Base-by-base conservation (phyloP, 2,329 filamentous ascomycete species). In the Celoporthe dispersa region DNA sequence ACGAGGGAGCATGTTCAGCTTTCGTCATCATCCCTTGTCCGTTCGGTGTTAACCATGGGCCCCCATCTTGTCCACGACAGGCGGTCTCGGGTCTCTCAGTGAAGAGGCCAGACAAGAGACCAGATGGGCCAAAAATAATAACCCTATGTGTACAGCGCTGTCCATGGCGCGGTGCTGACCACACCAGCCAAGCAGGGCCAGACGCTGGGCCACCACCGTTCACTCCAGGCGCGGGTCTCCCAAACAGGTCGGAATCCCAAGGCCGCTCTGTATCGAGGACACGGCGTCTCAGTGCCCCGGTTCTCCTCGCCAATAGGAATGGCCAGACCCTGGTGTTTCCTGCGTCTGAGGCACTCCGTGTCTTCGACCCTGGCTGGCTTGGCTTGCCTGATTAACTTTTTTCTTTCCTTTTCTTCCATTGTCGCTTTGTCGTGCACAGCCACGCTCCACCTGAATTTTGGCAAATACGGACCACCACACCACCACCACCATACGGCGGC, bases 381-480 rank as follows among this genome's bases (percentile, higher is more conserved):
- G 61, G 62, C 55, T 37, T 22, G 12, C 12, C 39, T 39, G 39
- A 7, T 41, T 44, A 11, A 31, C 39, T 68, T 70, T 66, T 44
- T 44, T 44, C 7, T 16, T 39, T 39, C 37, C 12, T 39, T 11
- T 12, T 12, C 12, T 39, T 44, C 19, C n/a, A 66, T 68, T 66
- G 60, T 57, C 41, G 59, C 67, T 44, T 66, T 19, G 57, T 55
- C 12, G 33, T 57, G 69, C 71, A 72, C 69, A 69, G 71, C 71
- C 71, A 71, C 71, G 61, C 67, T 71, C 69, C 63, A 68, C 69
- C 55, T 69, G 67, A 66, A 53, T 57, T 41, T 68, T 28, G 33
- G 39, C 57, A 19, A 66, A 66, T 66, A 59, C 51, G 35, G 57
- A 37, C 33, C 57, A 35, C 33, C 57, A 33, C 19, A 60, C 39